Conservation (phyloP, 208 protist genomes). For the Leishmania turanica region DNA sequence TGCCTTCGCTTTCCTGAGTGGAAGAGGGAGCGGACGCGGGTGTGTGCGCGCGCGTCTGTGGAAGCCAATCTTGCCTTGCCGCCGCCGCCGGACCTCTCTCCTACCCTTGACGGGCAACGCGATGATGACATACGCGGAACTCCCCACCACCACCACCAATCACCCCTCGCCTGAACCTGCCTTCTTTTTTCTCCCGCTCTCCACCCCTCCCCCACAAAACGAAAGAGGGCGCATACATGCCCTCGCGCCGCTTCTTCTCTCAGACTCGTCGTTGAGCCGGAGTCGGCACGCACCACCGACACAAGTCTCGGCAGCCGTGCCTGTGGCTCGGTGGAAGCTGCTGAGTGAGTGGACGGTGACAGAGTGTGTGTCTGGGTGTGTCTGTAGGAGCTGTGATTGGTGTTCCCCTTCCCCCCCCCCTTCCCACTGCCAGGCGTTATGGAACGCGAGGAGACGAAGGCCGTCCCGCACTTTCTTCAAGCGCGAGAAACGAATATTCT, state of each 20-base stretch:
- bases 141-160: neutral
- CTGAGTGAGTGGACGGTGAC: neutral
- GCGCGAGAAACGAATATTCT: no score
- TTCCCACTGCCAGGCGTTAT: no score
- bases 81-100: neutral
- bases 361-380: neutral
- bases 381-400: neutral
- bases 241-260: neutral
- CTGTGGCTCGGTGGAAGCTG: no score
- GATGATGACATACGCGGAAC: neutral
- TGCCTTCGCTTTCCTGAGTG: neutral
- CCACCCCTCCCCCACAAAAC: neutral
- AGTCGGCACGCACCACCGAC: no score
- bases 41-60: neutral
- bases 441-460: no score
- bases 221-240: neutral
- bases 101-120: neutral
- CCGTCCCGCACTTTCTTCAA: no score
- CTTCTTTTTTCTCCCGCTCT: neutral
- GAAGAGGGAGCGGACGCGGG: neutral
- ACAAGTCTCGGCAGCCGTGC: no score
- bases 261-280: neutral
- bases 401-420: no score
- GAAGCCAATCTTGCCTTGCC: neutral
- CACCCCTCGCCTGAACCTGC: no score